Conservation (phyloP, 2,329 filamentous ascomycete genomes). For the Fusarium citri region DNA sequence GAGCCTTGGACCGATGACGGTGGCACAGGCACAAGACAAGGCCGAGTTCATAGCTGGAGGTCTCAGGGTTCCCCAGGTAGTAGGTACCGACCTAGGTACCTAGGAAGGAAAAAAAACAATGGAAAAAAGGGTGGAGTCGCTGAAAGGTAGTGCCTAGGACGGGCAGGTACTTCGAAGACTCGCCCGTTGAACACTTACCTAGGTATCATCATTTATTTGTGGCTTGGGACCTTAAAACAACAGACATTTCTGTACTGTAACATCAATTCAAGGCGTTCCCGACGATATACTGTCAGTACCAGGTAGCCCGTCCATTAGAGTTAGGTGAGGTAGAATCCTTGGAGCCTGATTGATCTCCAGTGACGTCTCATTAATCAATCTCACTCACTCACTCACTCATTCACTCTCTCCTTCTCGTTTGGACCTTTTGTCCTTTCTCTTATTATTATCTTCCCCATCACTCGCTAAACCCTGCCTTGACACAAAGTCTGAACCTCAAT, state of each 20-base stretch:
- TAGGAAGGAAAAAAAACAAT: neutral
- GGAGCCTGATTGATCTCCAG: conserved; percentile 44
- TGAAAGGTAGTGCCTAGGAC: neutral
- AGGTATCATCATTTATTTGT: conserved; percentile 31
- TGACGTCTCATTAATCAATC: conserved; percentile 40
- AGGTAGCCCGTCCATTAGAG: neutral
- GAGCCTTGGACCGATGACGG: conserved; percentile 15
- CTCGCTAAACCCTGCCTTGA: conserved; percentile 35
- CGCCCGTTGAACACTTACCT: neutral
- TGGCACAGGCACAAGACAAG: conserved; percentile 4
- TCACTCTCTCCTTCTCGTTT: neutral
- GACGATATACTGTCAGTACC: neutral
- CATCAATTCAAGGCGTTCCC: conserved; percentile 10
- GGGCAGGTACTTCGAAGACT: neutral
- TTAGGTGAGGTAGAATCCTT: conserved; percentile 23
- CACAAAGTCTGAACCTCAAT: neutral
- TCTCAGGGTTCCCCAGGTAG: conserved; percentile 24
- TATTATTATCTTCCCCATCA: conserved; percentile 21
- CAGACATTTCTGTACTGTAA: conserved; percentile 1
- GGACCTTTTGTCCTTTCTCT: neutral
- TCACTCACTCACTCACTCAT: conserved; percentile 16
- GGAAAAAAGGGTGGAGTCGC: conserved; percentile 7
- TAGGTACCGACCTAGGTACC: neutral
- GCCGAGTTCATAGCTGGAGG: conserved; percentile 2
- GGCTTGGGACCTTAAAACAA: conserved; percentile 8